Percentiles rank a stretch among this genome's conserved stretches.
phyloP scores from a whole-genome alignment of 345 rosid genomes.

The sweet orange (Citrus sinensis) region DNA sequence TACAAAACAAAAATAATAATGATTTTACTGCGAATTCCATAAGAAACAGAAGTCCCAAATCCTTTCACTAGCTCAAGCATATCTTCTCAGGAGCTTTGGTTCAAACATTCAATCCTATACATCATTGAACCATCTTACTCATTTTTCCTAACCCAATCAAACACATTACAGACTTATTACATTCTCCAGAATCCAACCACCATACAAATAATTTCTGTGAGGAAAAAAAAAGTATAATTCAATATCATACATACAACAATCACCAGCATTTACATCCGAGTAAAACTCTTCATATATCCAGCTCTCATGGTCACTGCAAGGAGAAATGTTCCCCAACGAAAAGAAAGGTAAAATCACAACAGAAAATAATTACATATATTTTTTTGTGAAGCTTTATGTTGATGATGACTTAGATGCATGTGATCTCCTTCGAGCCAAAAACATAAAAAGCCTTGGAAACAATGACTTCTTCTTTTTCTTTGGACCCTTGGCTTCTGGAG shows the following conservation, averaged over 20 bases:
- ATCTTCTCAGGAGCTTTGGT: conserved; percentile 9
- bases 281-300: conserved; percentile 12
- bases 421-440: conserved; percentile 56
- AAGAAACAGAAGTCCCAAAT: not conserved
- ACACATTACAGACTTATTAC: conserved; percentile 9
- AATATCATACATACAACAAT: conserved; percentile 30
- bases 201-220: conserved; percentile 7
- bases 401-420: conserved; percentile 36
- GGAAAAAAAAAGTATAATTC: conserved; percentile 3
- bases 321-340: not conserved
- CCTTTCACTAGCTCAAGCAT: conserved; percentile 22
- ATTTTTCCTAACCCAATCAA: not conserved
- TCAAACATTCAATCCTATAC: conserved; percentile 12
- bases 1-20: not conserved
- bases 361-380: not conserved
- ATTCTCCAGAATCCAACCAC: conserved; percentile 11
- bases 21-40: not conserved
- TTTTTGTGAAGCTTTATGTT: conserved; percentile 9
- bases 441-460: conserved; percentile 74
- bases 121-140: conserved; percentile 12
- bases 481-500: conserved; percentile 29
- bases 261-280: conserved; percentile 33
- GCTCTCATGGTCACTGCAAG: not conserved
- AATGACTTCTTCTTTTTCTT: conserved; percentile 78
- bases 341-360: conserved; percentile 15